Conservation (phyloP, 176 grass and related monocot species). For the Oryza punctata region DNA sequence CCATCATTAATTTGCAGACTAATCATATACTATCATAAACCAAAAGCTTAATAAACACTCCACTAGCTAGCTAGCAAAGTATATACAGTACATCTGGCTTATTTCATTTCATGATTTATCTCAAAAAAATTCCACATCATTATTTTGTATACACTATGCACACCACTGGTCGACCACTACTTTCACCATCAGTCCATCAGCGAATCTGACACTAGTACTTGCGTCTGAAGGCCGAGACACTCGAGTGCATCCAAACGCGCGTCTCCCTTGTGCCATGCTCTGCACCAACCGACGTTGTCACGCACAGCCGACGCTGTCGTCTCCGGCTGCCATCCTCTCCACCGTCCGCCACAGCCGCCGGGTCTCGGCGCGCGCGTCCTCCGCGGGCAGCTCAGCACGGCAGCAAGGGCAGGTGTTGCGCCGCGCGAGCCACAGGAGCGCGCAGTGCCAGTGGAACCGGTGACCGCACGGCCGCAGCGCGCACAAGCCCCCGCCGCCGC, state of each 20-base stretch:
- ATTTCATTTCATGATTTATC: neutral
- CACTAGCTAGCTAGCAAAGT: no score
- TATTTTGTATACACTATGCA: neutral
- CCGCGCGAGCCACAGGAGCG: constrained; percentile 63
- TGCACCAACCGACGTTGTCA: constrained; percentile 24
- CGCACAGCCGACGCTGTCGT: constrained; percentile 26
- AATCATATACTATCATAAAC: constrained; percentile 6
- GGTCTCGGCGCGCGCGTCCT: constrained; percentile 64
- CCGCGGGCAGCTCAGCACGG: constrained; percentile 73
- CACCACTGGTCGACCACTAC: neutral
- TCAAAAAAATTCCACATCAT: neutral
- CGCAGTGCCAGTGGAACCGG: constrained; percentile 87
- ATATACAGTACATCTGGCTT: no score
- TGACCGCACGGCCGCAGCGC: constrained; percentile 69
- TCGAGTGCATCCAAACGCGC: constrained; percentile 33
- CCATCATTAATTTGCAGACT: constrained; percentile 4
- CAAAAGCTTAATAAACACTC: neutral
- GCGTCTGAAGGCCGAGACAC: constrained; percentile 28
- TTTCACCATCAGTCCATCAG: constrained; percentile 18
- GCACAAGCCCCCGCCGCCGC: constrained; percentile 50
- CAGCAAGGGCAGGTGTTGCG: constrained; percentile 94
- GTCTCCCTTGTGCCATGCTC: constrained; percentile 1
- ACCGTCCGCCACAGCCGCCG: constrained; percentile 70
- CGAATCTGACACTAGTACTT: constrained; percentile 37
- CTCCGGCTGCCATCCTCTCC: constrained; percentile 52